Conservation (phyloP, 1,284 basidiomycete genomes). For the Cryptococcus floricola region DNA sequence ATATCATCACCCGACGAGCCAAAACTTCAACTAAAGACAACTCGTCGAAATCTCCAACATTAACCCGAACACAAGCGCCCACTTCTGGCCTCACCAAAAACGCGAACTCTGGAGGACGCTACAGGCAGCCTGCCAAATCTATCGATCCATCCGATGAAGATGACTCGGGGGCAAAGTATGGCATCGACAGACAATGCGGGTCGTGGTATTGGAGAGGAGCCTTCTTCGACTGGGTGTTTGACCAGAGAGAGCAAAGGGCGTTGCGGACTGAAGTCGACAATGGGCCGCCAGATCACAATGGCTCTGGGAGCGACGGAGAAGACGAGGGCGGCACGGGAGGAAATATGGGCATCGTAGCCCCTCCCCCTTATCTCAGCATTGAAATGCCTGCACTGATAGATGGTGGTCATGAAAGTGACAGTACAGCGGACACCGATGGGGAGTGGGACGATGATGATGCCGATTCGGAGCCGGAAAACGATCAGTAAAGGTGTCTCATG, state of each 20-base stretch:
- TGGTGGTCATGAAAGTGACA: too few species aligned
- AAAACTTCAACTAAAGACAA: background rate
- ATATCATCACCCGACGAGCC: background rate
- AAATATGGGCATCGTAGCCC: too few species aligned
- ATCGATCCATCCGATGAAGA: background rate
- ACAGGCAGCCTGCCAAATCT: background rate
- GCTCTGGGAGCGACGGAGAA: too few species aligned
- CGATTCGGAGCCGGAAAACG: too few species aligned
- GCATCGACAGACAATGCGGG: background rate
- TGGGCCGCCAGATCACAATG: too few species aligned
- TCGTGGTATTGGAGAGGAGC: background rate
- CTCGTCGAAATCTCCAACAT: background rate
- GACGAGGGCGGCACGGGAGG: too few species aligned
- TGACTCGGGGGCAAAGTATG: conserved; percentile 1
- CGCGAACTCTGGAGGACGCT: background rate
- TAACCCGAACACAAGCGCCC: background rate
- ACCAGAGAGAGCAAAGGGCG: background rate
- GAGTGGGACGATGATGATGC: too few species aligned
- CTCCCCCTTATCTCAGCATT: too few species aligned
- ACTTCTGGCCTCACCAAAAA: background rate
- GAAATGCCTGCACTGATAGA: too few species aligned
- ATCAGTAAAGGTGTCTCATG: too few species aligned
- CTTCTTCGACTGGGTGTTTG: background rate
- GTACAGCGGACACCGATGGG: too few species aligned
- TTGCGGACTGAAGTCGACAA: too few species aligned